A percentile compares a stretch with the other conserved stretches of the same genome.
Conservation (phyloP, 2,329 filamentous ascomycete genomes). For the Beauveria sp. region DNA sequence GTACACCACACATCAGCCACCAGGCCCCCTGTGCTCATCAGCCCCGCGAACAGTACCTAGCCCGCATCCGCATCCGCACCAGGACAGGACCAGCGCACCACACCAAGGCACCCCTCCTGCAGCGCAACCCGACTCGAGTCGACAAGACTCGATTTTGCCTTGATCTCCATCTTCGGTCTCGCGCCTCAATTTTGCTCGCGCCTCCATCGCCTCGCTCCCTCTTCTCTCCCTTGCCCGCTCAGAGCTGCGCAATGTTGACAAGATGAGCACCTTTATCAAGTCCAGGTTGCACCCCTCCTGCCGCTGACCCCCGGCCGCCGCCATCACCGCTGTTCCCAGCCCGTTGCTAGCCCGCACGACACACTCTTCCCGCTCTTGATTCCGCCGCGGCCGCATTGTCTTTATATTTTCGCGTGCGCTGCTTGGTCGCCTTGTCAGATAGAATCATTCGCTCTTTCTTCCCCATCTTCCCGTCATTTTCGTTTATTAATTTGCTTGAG, state of each 20-base stretch:
- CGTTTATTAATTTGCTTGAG: too few relatives aligned
- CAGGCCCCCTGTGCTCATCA: background rate
- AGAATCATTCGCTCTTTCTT: background rate
- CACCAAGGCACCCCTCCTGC: background rate
- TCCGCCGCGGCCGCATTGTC: background rate
- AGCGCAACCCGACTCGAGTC: background rate
- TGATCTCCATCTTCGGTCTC: background rate
- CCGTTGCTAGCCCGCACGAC: background rate
- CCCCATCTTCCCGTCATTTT: background rate
- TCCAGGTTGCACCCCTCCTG: constrained; percentile 9
- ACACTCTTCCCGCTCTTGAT: background rate
- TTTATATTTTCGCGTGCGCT: background rate
- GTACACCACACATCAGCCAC: background rate
- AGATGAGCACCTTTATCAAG: constrained; percentile 12
- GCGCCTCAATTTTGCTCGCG: background rate
- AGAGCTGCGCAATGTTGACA: constrained; percentile 12
- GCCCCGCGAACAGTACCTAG: constrained; percentile 1
- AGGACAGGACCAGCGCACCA: background rate
- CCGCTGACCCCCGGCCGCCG: background rate
- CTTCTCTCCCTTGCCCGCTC: constrained; percentile 8
- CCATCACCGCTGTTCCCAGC: constrained; percentile 3
- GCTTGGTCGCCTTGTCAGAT: background rate
- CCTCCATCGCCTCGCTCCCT: background rate
- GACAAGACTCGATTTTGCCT: background rate
- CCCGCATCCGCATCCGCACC: background rate